Base-by-base conservation (phyloP, 169 alveolate species). In the Plasmodium malariae region DNA sequence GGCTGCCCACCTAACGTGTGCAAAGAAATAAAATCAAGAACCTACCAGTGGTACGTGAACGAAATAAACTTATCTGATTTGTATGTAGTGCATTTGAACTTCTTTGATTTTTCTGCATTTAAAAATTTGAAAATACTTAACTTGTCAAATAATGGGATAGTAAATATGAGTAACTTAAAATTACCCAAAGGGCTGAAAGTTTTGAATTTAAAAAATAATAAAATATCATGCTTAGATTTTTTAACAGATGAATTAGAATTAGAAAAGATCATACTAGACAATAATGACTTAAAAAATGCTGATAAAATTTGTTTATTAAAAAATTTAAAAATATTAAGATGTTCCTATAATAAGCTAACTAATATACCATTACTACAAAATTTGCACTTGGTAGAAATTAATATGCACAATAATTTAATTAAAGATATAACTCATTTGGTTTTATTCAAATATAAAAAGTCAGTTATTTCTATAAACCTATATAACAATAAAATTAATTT, bases 401-500 rank as follows among this genome's bases (percentile, higher is more conserved):
- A 80, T 57, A 30, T 80, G 49, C 90, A 80, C 43, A 59, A 80
- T 21, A 80, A 80, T 54, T 40, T 80, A 2, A 67, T 80, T 30
- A 43, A 80, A 60, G 90, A 80, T 34, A 80, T 80, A 12, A 80
- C 85, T 0, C 80, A 45, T 21, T 34, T 80, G 24, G 71, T 80
- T 34, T 19, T 80, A 55, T 49, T 67, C n/a, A 63, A 34, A 51
- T 21, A 80, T 51, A 80, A 80, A 34, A 67, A 63, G 45, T 54
- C 60, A 24, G 12, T 80, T 4, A 54, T 60, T 19, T 63, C 51
- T 9, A 54, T 80, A 12, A 80, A 67, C 59, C 45, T 80, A 21
- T 80, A 80, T 26, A 80, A 80, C 6, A 80, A 80, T 70, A 80
- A 67, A 67, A 80, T 80, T 11, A 80, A 67, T 28, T 80, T 80